Percentiles rank a stretch among this genome's conserved stretches.
Conservation (phyloP, 2,329 filamentous ascomycete genomes). For the Colletotrichum liriopes region DNA sequence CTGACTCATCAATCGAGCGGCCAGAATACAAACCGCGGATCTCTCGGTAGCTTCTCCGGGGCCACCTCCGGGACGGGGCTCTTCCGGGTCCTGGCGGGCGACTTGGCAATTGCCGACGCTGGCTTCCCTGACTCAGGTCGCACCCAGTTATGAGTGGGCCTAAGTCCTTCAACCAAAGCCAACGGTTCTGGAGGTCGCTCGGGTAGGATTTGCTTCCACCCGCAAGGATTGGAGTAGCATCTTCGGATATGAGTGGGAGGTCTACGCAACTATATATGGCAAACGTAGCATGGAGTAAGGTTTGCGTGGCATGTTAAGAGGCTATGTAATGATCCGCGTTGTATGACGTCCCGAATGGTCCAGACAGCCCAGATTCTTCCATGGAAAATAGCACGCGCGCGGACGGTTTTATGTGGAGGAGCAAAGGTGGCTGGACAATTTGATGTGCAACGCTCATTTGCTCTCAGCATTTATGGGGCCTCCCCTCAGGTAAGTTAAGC, state of each 20-base stretch:
- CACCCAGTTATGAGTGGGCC: background rate
- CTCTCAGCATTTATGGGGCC: background rate
- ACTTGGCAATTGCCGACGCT: background rate
- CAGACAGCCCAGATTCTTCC: background rate
- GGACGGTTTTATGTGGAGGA: constrained; percentile 10
- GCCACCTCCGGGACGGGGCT: background rate
- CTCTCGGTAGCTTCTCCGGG: background rate
- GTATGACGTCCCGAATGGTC: background rate
- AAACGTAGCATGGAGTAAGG: background rate
- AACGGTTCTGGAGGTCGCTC: background rate
- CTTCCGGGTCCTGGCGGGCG: no score
- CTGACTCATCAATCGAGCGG: constrained; percentile 1
- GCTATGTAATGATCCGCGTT: constrained; percentile 14
- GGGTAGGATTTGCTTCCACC: background rate
- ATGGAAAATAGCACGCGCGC: background rate
- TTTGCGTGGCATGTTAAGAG: background rate
- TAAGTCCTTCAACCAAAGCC: background rate
- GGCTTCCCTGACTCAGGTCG: constrained; percentile 10
- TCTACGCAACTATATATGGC: background rate
- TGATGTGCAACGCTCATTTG: constrained; percentile 10
- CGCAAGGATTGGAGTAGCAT: background rate
- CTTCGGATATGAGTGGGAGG: background rate
- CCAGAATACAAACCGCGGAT: background rate
- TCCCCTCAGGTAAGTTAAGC: constrained; percentile 1
- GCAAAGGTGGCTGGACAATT: constrained; percentile 6